Base-by-base conservation (phyloP, 176 grass and related monocot species). In the Dactylis glomerata region DNA sequence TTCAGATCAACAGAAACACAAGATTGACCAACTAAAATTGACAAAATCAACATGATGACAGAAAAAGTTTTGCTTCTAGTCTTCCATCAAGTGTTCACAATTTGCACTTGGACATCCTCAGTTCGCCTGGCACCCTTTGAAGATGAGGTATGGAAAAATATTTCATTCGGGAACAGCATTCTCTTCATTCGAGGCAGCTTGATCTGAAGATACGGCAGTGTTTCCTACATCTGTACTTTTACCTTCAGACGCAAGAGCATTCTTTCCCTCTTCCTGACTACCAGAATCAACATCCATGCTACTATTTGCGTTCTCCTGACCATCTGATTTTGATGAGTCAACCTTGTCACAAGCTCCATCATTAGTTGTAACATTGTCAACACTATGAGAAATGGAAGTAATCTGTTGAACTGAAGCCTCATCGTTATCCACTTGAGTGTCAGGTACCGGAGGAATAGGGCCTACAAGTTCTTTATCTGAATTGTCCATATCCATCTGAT, bases 401-500 rank as follows among this genome's bases (percentile, higher is more conserved):
- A 59, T 81, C 17, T 62, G 38, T 61, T 81, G 49, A 49, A 52
- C 17, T 8, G 41, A 32, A 12, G 36, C 51, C 1, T 41, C 83
- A 44, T 31, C n/a, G 0, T 81, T 57, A 26, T 61, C 12, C 38
- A 34, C 75, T 88, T 46, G 46, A 23, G 82, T 47, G 16, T 68
- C 76, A 26, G 17, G 37, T 68, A 49, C n/a, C 58, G 40, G 82
- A 50, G 82, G 69, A 54, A 76, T 50, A 38, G 87, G 59, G 3
- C 87, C 82, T 50, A 89, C 87, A 0, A 85, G 80, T 31, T 58
- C 77, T 10, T 2, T 70, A 76, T 81, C 75, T 23, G 4, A 12
- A 28, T 19, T 81, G 22, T 81, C 58, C 59, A 85, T 38, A 81
- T 76, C 58, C 69, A 85, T 85, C 28, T 76, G 82, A 85, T 55